Conservation (phyloP, 1,284 basidiomycete species). For the Mycena citricolor region DNA sequence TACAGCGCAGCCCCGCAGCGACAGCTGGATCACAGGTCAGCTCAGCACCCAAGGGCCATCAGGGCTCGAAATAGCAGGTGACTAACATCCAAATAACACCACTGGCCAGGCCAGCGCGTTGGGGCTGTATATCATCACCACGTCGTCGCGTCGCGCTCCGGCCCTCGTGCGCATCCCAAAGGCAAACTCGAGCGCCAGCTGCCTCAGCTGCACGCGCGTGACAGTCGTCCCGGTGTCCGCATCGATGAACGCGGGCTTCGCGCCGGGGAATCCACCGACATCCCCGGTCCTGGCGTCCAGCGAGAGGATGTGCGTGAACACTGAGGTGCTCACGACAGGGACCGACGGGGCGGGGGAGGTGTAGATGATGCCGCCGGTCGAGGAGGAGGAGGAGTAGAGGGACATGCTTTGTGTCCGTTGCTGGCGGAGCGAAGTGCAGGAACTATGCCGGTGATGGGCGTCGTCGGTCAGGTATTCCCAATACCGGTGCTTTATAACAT, state of each 20-base stretch:
- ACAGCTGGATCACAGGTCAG: conserved; percentile 2
- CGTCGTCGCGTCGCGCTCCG: conserved; percentile 40
- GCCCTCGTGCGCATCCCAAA: conserved; percentile 47
- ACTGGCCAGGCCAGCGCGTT: conserved; percentile 69
- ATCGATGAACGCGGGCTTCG: conserved; percentile 64
- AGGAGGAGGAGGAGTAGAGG: too few relatives aligned
- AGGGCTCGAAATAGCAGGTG: conserved; percentile 17
- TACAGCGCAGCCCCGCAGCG: conserved; percentile 52
- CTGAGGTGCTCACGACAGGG: conserved; percentile 39
- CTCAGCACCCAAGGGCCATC: conserved; percentile 26
- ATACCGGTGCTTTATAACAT: too few relatives aligned
- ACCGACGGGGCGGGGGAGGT: conserved; percentile 38
- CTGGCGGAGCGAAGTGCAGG: too few relatives aligned
- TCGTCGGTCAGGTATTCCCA: too few relatives aligned
- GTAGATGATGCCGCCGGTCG: conserved; percentile 41
- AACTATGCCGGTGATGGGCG: too few relatives aligned
- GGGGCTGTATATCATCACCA: conserved; percentile 54
- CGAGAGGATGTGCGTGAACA: conserved; percentile 42
- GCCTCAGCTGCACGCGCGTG: conserved; percentile 54
- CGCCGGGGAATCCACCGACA: conserved; percentile 43
- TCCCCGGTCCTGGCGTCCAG: conserved; percentile 26
- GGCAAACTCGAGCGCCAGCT: conserved; percentile 56
- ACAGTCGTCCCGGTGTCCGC: conserved; percentile 56
- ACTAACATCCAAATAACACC: conserved; percentile 52
- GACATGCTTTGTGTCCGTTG: too few relatives aligned